Percentiles rank a stretch among this genome's conserved stretches.
Conservation (phyloP, 2,329 filamentous ascomycete genomes). For the Parastagonospora avenae region DNA sequence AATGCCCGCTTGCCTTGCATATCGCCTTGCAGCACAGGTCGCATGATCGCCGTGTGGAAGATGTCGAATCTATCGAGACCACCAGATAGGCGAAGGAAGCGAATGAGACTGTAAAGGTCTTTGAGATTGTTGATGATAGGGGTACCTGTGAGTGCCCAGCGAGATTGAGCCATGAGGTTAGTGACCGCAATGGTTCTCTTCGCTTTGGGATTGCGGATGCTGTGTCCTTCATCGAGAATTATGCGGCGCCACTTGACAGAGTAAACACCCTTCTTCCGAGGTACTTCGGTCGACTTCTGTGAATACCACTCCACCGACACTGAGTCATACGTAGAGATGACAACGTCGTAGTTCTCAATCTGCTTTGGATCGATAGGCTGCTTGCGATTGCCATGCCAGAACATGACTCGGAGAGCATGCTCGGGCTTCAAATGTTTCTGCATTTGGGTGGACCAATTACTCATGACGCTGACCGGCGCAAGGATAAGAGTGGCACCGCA, state of each 20-base stretch:
- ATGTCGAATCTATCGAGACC: constrained; percentile 74
- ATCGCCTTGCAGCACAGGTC: constrained; percentile 67
- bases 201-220: constrained; percentile 76
- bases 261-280: constrained; percentile 54
- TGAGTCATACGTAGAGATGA: constrained; percentile 85
- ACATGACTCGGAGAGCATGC: constrained; percentile 68
- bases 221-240: constrained; percentile 58
- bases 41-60: constrained; percentile 74
- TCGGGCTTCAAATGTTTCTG: constrained; percentile 70
- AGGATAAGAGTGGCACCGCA: constrained; percentile 74
- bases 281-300: constrained; percentile 44
- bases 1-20: constrained; percentile 66
- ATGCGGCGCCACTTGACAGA: constrained; percentile 76
- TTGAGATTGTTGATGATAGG: constrained; percentile 83
- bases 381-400: constrained; percentile 72
- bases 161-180: constrained; percentile 69
- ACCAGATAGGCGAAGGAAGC: constrained; percentile 76
- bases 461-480: constrained; percentile 84
- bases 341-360: constrained; percentile 71
- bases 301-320: constrained; percentile 69
- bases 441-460: constrained; percentile 86
- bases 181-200: constrained; percentile 73
- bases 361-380: constrained; percentile 57
- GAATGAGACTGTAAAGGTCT: constrained; percentile 79
- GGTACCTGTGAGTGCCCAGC: constrained; percentile 68